Conservation (phyloP, 495 filamentous ascomycete species). For the Mycothermus thermophilus region DNA sequence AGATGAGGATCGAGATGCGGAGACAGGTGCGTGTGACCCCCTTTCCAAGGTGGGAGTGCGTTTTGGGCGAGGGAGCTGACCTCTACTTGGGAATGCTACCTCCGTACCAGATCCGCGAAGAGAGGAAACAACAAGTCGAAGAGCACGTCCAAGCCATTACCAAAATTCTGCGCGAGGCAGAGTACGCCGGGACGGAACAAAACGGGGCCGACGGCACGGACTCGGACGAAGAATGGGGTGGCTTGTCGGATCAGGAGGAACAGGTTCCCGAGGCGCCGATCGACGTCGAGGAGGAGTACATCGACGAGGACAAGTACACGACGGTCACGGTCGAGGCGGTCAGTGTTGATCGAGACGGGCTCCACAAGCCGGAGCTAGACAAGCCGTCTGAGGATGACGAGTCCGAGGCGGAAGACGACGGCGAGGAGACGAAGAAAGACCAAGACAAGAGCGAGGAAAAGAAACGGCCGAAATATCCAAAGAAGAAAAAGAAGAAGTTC, state of each 20-base stretch:
- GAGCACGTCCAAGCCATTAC: slow-evolving; percentile 63
- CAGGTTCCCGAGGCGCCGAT: slow-evolving; percentile 27
- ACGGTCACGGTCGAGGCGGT: slow-evolving; percentile 91
- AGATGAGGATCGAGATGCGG: slow-evolving; percentile 57
- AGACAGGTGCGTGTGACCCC: slow-evolving; percentile 46
- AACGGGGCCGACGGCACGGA: slow-evolving; percentile 22
- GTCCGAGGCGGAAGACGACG: slow-evolving; percentile 21
- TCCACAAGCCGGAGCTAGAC: slow-evolving; percentile 40
- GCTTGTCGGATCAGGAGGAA: slow-evolving; percentile 42
- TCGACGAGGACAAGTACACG: slow-evolving; percentile 90
- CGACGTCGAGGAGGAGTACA: slow-evolving; percentile 81
- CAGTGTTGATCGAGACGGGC: slow-evolving; percentile 56
- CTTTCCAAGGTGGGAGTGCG: too few relatives aligned
- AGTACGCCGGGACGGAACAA: slow-evolving; percentile 31
- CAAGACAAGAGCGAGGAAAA: slow-evolving; percentile 17
- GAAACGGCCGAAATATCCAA: slow-evolving; percentile 41
- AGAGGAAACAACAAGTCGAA: slow-evolving; percentile 63
- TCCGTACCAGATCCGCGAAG: slow-evolving; percentile 54
- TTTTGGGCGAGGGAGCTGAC: background rate
- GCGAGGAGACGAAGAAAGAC: slow-evolving; percentile 18
- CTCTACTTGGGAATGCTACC: background rate
- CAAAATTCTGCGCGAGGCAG: slow-evolving; percentile 42
- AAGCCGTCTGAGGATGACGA: slow-evolving; percentile 28
- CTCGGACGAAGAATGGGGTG: slow-evolving; percentile 47
- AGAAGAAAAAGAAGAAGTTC: slow-evolving; percentile 84